These are phyloP conservation scores for Musa troglodytarum DNA, from an alignment of 176 grass and related monocot genomes.

Conservation along the genomic window DNA sequence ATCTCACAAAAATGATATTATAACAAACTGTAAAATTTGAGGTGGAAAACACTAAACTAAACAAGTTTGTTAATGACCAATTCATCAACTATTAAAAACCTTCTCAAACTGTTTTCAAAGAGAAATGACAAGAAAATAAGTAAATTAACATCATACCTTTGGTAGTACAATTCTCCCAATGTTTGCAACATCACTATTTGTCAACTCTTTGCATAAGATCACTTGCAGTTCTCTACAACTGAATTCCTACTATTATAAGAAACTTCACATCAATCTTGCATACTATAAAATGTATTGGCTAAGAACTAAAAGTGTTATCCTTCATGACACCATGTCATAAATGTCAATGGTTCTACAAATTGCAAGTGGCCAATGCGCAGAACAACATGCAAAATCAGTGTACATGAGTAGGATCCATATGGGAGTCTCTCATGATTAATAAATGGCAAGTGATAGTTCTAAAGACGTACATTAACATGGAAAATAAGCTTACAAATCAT, in stretches of 20 bases:
- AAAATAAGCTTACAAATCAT: too few species aligned
- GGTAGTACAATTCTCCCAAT: slow-evolving; percentile 80
- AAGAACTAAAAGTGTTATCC: background rate
- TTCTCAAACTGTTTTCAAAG: background rate
- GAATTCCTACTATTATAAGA: slow-evolving; percentile 28
- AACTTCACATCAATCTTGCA: slow-evolving; percentile 8
- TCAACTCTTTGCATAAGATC: slow-evolving; percentile 65
- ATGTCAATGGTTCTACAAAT: background rate
- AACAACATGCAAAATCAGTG: background rate
- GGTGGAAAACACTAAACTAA: too few species aligned
- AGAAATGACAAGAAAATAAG: slow-evolving; percentile 6
- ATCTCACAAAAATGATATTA: too few species aligned
- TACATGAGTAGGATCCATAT: too few species aligned
- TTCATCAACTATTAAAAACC: background rate
- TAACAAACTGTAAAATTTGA: too few species aligned
- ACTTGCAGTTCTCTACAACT: slow-evolving; percentile 35
- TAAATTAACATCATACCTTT: slow-evolving; percentile 38
- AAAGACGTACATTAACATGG: too few species aligned
- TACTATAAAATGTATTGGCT: background rate
- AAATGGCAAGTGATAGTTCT: too few species aligned
- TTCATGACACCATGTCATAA: background rate
- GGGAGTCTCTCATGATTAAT: too few species aligned
- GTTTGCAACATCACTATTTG: slow-evolving; percentile 82
- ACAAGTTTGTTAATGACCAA: background rate
- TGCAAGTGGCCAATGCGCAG: background rate